A percentile compares a stretch with the other conserved stretches of the same genome.
phyloP scores from a whole-genome alignment of 2,329 filamentous ascomycete genomes.

The Fusarium begoniae region DNA sequence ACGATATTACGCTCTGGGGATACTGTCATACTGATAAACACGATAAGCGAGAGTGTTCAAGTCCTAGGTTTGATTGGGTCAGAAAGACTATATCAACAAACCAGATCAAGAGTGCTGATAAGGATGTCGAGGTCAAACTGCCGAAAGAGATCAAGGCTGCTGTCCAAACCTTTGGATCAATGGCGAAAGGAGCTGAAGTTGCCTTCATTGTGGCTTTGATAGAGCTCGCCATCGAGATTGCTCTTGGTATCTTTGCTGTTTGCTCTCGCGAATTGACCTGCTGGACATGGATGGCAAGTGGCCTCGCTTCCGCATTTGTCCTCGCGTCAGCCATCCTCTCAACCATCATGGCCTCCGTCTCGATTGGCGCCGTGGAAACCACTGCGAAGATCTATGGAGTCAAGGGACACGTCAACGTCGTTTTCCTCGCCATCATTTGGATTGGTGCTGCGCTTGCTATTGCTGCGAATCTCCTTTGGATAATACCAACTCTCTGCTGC shows the following conservation, averaged over 20 bases:
- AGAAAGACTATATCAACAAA: neutral
- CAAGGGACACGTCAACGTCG: neutral
- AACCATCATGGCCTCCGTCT: neutral
- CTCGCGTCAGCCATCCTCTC: neutral
- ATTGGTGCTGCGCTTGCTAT: neutral
- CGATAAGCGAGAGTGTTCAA: neutral
- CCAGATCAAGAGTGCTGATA: neutral
- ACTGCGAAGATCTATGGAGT: neutral
- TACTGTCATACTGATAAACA: neutral
- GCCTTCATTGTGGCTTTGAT: neutral
- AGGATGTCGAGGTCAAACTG: neutral
- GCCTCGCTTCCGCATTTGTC: neutral
- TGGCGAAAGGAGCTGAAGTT: neutral
- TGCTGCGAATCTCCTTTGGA: neutral
- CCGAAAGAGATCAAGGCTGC: neutral
- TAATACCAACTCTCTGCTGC: neutral
- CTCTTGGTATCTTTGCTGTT: neutral
- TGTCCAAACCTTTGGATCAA: neutral
- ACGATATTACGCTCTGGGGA: neutral
- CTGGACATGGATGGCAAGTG: neutral
- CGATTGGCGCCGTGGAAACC: neutral
- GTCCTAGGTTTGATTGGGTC: neutral
- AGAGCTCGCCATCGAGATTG: neutral
- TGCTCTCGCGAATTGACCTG: neutral
- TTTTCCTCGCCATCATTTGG: neutral